Evolutionary conservation across 345 rosid genomes (phyloP), one percentile per base, ranked within the genome.

Genomic region (Erodium maritimum): DNA sequence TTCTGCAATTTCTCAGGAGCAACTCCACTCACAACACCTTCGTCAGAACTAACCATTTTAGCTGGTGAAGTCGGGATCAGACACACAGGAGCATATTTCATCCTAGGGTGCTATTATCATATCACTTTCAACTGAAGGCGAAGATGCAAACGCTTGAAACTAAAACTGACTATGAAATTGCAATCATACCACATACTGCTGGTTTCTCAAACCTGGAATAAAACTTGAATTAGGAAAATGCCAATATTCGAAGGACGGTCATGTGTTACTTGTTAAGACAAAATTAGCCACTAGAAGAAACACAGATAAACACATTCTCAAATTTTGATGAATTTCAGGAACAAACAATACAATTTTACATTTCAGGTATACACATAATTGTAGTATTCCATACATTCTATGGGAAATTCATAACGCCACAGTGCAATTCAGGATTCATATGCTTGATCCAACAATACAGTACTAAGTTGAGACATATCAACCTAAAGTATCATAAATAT

Each of bases 11-110:
- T 68, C 51, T 72, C 79, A 20, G 66, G 19, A 61, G 72, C 64
- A 61, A 23, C 75, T 60, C 71, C 63, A 63, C 58, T 62, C 13
- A 57, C 50, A 65, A 56, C 64, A 59, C 56, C 69, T 65, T 79
- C 79, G 53, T 37, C 75, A 21, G 81, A 54, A 57, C 69, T 65
- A 64, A 61, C 79, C 76, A 80, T 70, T 52, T 61, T 58, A 73
- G 50, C 61, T 46, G 68, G 48, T 61, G 61, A 73, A 70, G 52
- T 67, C 64, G 51, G n/a, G 19, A 64, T 52, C 55, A 68, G 67
- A 58, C 67, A 65, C 57, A 61, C 63, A 62, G 50, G 54, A 52
- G 54, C 20, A 56, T 66, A 64, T 60, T 21, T 29, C 22, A 59
- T 63, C 52, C 64, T 62, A 57, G 51, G 45, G 18, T 59, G 65